Base-by-base conservation (phyloP, 2,329 filamentous ascomycete genomes). In the Colletotrichum sp. region DNA sequence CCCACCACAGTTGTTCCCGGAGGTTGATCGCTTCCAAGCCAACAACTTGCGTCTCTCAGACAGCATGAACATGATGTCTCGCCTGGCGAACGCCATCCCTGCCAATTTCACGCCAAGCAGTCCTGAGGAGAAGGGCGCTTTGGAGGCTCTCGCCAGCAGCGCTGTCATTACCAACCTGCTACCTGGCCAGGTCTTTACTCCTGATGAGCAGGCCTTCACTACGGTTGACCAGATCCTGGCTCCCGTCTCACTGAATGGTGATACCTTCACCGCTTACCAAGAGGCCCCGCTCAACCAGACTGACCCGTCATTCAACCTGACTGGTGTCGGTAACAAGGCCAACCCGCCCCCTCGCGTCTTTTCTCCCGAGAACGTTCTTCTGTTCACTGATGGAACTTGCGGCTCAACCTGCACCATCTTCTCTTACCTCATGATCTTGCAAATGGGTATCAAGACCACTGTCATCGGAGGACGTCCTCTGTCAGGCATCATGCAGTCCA, bases 391-490 rank as follows among this genome's bases (percentile, higher is more conserved):
- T 77, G 89, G 89, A 36, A 88, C 88, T 70, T 92, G 90, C 79
- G 88, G 87, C 18, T 90, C 88, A 2, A 89, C 90, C 3, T 92
- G 90, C 81, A 87, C 89, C 16, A 86, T 90, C 49, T 91, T 92
- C 80, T 84, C 85, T 3, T 90, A 92, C 77, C 83, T 91, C 60
- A 86, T 91, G 85, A 88, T 88, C 63, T 83, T 87, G 24, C 86
- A 90, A 78, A 85, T 84, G 49, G 86, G 86, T 68, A 85, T 90
- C 18, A 87, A 87, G 78, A 87, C 87, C 2, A 85, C 88, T n/a
- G 85, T 84, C 5, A 82, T 89, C 34, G 89, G 89, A 66, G 89
- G 89, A 2, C 82, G 83, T 1, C 85, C 86, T 30, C 83, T 83
- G 68, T 81, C 82, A 12, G 85, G 88, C 1, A 82, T 83, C 6